These are phyloP conservation scores for Pestalotiopsis sp. DNA, from an alignment of 2,329 filamentous ascomycete species.

Conservation along the genomic window DNA sequence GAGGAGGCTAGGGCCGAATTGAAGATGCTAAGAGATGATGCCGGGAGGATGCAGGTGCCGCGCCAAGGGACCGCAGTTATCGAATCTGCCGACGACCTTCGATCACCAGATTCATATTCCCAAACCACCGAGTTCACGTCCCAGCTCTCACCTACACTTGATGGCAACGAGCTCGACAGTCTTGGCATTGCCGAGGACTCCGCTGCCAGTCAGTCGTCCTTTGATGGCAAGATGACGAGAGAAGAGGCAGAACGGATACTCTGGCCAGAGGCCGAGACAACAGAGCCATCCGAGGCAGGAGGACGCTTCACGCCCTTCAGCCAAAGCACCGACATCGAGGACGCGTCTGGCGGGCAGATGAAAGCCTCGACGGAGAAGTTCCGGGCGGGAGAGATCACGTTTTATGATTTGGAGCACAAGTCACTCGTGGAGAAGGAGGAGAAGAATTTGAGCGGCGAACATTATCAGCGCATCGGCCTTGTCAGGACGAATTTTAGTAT, in stretches of 20 bases:
- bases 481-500: not conserved
- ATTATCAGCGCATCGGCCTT: constrained; percentile 3
- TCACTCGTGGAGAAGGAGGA: not conserved
- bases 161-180: constrained; percentile 29
- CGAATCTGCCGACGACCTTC: not conserved
- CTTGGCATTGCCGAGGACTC: constrained; percentile 14
- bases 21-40: not conserved
- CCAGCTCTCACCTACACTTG: not conserved
- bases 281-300: not conserved
- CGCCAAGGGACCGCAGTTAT: not conserved
- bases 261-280: constrained; percentile 18
- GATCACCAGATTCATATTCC: not conserved
- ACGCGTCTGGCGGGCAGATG: not conserved
- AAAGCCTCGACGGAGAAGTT: constrained; percentile 7
- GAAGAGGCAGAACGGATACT: constrained; percentile 31
- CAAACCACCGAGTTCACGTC: not conserved
- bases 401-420: constrained; percentile 1
- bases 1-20: constrained; percentile 5
- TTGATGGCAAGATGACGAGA: constrained; percentile 22
- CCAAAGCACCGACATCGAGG: not conserved
- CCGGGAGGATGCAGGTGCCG: not conserved
- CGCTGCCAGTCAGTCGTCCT: not conserved
- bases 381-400: not conserved
- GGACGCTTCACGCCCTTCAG: not conserved
- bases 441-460: constrained; percentile 6